phyloP scores from a whole-genome alignment of 2,329 filamentous ascomycete species.

The Fusarium haematococcum region DNA sequence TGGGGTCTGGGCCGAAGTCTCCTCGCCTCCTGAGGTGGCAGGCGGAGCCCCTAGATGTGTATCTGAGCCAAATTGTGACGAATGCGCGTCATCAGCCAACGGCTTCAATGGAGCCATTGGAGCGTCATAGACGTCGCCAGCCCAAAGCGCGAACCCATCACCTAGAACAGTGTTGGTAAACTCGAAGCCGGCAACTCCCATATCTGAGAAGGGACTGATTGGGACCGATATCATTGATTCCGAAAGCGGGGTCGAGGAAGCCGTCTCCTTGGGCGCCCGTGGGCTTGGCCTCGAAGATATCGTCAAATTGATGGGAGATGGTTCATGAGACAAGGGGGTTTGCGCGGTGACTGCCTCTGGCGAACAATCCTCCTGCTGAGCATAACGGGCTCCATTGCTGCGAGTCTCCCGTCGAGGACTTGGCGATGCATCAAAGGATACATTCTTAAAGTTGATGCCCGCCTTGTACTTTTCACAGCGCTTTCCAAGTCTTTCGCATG shows the following conservation, averaged over 20 bases:
- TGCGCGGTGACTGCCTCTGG: not conserved
- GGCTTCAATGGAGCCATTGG: too few relatives aligned
- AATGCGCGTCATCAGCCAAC: too few relatives aligned
- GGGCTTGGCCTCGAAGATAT: not conserved
- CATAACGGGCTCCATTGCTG: not conserved
- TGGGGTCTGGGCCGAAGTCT: not conserved
- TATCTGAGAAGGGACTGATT: not conserved
- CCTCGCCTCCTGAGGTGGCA: not conserved
- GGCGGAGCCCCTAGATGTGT: too few relatives aligned
- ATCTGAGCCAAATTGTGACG: not conserved
- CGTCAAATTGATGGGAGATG: not conserved
- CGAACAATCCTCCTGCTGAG: not conserved
- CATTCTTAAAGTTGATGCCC: slow-evolving; percentile 6
- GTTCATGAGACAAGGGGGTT: not conserved
- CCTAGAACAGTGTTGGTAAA: not conserved
- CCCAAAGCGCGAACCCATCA: not conserved
- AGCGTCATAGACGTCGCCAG: not conserved
- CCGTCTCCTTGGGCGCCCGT: not conserved
- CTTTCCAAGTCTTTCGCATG: slow-evolving; percentile 15
- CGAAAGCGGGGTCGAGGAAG: not conserved
- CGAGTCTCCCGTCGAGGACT: not conserved
- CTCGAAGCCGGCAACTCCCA: not conserved
- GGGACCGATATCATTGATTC: not conserved
- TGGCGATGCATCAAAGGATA: not conserved
- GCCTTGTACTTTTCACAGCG: slow-evolving; percentile 8